Evolutionary conservation across 805 yeast genomes (phyloP).

Genomic region (Lachancea meyersii): DNA sequence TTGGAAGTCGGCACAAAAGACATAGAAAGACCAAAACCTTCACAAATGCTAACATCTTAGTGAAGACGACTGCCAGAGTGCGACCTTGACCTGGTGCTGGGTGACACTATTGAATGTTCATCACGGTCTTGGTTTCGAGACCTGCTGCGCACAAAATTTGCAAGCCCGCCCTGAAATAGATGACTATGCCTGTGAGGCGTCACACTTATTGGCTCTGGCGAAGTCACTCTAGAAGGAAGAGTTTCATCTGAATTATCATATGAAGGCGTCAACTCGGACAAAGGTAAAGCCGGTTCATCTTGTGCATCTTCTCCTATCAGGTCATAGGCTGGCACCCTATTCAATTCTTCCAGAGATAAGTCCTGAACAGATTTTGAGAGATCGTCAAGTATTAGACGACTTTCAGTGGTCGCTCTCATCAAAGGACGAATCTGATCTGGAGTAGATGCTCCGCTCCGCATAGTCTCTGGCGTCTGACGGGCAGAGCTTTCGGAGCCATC

Average conservation of each 20-base stretch:
- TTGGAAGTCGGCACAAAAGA: too few relatives aligned
- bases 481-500: conserved; percentile 34
- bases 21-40: too few relatives aligned
- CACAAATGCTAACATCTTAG: not conserved
- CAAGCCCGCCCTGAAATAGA: conserved; percentile 4
- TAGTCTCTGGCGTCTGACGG: not conserved
- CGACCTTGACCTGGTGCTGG: not conserved
- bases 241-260: conserved; percentile 31
- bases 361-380: conserved; percentile 3
- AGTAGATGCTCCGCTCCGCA: conserved; percentile 3
- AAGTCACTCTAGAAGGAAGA: not conserved
- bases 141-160: conserved; percentile 4
- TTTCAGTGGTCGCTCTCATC: conserved; percentile 2
- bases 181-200: not conserved
- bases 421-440: not conserved
- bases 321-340: conserved; percentile 69
- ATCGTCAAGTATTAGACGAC: not conserved
- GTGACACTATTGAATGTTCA: not conserved
- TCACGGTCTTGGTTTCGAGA: not conserved
- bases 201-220: conserved; percentile 1
- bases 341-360: conserved; percentile 37
- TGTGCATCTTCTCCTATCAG: conserved; percentile 55
- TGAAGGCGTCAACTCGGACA: conserved; percentile 46
- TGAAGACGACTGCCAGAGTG: not conserved
- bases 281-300: conserved; percentile 31